Evolutionary conservation across 257 asterid genomes (phyloP), one percentile per base, ranked within the genome.

Genomic region (Forsythia suspensa): DNA sequence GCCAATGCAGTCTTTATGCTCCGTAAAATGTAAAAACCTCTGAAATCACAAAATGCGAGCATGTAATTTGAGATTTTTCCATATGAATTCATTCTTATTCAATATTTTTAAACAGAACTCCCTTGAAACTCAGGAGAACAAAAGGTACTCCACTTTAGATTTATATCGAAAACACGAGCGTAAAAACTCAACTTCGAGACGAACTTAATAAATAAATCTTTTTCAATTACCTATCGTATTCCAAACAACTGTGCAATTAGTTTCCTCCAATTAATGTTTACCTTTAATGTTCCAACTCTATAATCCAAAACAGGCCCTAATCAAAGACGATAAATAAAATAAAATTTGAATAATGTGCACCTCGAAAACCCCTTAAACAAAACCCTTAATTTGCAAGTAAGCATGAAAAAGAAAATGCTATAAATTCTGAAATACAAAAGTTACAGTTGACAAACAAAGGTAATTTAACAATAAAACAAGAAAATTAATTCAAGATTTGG

Each of bases 401-500:
- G 69, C 63, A 42, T 6, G 59, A 40, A 48, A 40, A 38, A 5
- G 40, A 59, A 40, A 24, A 24, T 24, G 24, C 24, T 5, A 46
- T 29, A 24, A 13, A 6, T 24, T 21, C 6, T 13, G 41, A 48
- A 18, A 24, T n/a, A 72, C 43, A 12, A 29, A n/a, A 52, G 38
- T 10, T 3, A 52, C 10, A 15, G 20, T 69, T 16, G 75, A 51
- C 40, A 74, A 46, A 52, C 36, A 70, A n/a, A 5, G 70, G 66
- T 4, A 21, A 72, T 34, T 36, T 18, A 52, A 66, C 37, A 24
- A 38, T 38, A 38, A 71, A 73, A 72, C 36, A 39, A 43, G 61
- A 72, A 73, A 36, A 48, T 38, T 38, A 77, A 71, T 51, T 43
- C 6, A 24, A 77, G 48, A 71, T 51, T 80, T 16, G 34, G 52